Evolutionary conservation across 257 asterid genomes (phyloP), one percentile per base, ranked within the genome.

Genomic region (Mentha longifolia): DNA sequence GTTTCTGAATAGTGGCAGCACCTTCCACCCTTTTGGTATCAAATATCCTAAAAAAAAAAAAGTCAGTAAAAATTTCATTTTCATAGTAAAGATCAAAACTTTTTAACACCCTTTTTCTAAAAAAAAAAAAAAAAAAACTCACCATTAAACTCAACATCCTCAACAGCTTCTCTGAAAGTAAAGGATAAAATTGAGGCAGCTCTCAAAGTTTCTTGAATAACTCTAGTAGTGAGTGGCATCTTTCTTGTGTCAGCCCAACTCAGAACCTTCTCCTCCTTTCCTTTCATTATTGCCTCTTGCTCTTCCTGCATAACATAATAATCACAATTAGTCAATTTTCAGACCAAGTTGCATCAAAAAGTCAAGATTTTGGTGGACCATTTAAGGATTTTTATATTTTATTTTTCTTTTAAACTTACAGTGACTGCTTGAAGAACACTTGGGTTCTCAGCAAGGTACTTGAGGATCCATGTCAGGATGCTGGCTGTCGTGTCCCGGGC

Each of bases 1-100:
- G 74, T 89, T 84, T 57, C 98, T 87, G 67, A 94, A 94, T 9
- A 94, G 95, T 61, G 98, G 98, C 51, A 94, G 71, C 3, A 94
- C 98, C 80, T 94, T 94, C 98, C 98, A 94, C 71, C 98, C 98
- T 83, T 89, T 91, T 30, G 96, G 98, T 70, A 93, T 92, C 19
- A 84, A 70, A 61, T 90, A 92, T 41, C 96, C 97, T 91, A 81
- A 8, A 64, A 9, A 2, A 62, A 6, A 61, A 1, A n/a, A 19
- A 47, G 2, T 9, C 37, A 76, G 56, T 28, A 35, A 61, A 43
- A 58, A 5, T 41, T 47, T 22, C 17, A 15, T 17, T 41, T 47
- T 22, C 17, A 15, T 17, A 28, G 63, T 8, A 8, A 56, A 3
- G 9, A 30, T 39, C 7, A 54, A 30, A 19, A 2, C 22, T 30